Evolutionary conservation across 192 early-diverging fungal genomes (phyloP), one percentile per base, ranked within the genome.

Genomic region (Backusella circina): DNA sequence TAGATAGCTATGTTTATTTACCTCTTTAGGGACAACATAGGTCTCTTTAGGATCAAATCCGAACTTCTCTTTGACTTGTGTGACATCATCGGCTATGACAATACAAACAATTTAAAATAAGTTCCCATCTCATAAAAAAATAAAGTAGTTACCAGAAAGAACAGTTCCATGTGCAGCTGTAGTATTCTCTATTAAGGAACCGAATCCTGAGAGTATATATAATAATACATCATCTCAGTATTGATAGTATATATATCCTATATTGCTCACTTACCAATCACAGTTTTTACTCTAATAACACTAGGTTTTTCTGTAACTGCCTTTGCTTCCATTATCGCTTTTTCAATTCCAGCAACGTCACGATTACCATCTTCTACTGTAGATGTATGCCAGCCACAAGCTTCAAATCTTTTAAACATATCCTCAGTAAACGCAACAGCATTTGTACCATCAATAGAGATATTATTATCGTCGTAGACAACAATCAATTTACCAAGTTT

Each of bases 401-500:
- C 82, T 78, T 94, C 92, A 82, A 90, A 96, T 71, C 96, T 91
- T 86, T 93, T 88, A 54, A 83, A 77, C 23, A 97, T 95, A 75
- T 98, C 92, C 81, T 98, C 96, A 28, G 95, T 97, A 77, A 98
- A 99, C 8, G 94, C 91, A 23, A 93, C 81, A 33, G 84, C 83
- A 71, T 90, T 93, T 36, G 89, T 87, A 67, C 96, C 96, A 86
- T 97, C 97, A 79, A 99, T 96, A 47, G 93, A 90, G 84, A 99
- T 94, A 80, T 96, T 88, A 85, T 99, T 99, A 79, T 95, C 94
- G 82, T 99, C 98, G 85, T 99, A 99, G 35, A 99, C 82, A 23
- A 88, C 92, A 76, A 98, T 95, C 71, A 99, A 86, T 75, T 98
- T 97, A 71, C 97, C 96, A 12, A 99, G 86, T 82, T 97, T 83